Evolutionary conservation across 208 protist genomes (phyloP), one percentile per base, ranked within the genome.

Genomic region (Leishmania braziliensis): DNA sequence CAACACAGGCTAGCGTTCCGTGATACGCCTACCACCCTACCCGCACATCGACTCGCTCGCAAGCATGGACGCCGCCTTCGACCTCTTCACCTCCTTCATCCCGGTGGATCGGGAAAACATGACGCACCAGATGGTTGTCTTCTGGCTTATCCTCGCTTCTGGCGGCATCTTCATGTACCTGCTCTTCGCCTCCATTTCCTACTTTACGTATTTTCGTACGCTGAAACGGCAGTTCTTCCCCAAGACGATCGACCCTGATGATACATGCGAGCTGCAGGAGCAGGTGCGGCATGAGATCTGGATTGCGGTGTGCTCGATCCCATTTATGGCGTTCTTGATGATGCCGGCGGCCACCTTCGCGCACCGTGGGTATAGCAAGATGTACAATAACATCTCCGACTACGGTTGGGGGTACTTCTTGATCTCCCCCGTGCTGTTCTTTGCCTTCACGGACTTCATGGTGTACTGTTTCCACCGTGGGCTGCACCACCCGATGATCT

Each of bases 381-480:
- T 95, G 69, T 97, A 97, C 85, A 85, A 95, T 63, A 87, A 93
- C 76, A 83, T 98, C 20, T 75, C 89, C 39, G 95, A 96, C 75
- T 95, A 97, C 83, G 94, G 94, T 43, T 90, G 84, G 85, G 18
- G 68, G 3, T 97, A 95, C 84, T 82, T 98, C 53, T 43, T 91
- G n/a, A 23, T 95, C 39, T 92, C 86, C 66, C 85, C 85, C 14
- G 8, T 98, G 20, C 48, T 90, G 51, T 98, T 98, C 82, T 92
- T 98, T 66, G 51, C 92, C 54, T 98, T 98, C 87, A 98, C 95
- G 48, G 98, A 99, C 89, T 96, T 93, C 69, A 87, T 93, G 86
- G 96, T 98, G 80, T 99, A 99, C 89, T 98, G 95, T 94, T 96
- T 98, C 80, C 98, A 99, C 86, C 91, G 98, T 29, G 90, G 89